Base-by-base conservation (phyloP, 345 rosid species). In the Pugionium dolabratum region DNA sequence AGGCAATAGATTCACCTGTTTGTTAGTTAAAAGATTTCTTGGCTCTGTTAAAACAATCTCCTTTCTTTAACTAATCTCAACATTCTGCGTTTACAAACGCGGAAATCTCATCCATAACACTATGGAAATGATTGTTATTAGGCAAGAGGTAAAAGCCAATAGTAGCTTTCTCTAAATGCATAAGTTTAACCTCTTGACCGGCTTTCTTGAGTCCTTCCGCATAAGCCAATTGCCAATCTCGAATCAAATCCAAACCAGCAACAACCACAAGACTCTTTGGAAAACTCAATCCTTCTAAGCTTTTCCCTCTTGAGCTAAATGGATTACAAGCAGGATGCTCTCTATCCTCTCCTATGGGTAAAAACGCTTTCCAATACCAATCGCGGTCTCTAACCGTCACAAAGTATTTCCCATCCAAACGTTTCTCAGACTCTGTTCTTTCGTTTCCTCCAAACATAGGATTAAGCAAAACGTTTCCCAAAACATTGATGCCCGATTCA, bases 281-380 rank as follows among this genome's bases (percentile, higher is more conserved):
- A 58, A 91, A 91, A 25, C 75, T 84, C 53, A 80, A 45, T 42
- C 89, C 96, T 63, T 67, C 61, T 3, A 89, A 78, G 66, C 79
- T 78, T 47, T 54, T 83, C 9, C 75, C 95, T 3, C 74, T 83
- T 4, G 85, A 80, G 48, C 98, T 88, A 69, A 89, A 87, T 6
- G 93, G 96, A 66, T 87, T 92, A 73, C 95, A 87, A 1, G 98
- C 98, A 27, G 82, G 85, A 77, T 92, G 98, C 57, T 92, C 95
- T 68, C 96, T 81, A 59, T 92, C 85, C 54, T 81, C 95, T 4
- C 84, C 89, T 64, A 84, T 91, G 0, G 93, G 96, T 7, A 92
- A 78, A 72, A 79, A 92, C 2, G 98, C 96, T 80, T 80, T 81
- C 98, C 98, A 92, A 62, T 89, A 89, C 96, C 98, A 92, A 59